phyloP scores from a whole-genome alignment of 2,329 filamentous ascomycete species.

The Teratosphaeria destructans region DNA sequence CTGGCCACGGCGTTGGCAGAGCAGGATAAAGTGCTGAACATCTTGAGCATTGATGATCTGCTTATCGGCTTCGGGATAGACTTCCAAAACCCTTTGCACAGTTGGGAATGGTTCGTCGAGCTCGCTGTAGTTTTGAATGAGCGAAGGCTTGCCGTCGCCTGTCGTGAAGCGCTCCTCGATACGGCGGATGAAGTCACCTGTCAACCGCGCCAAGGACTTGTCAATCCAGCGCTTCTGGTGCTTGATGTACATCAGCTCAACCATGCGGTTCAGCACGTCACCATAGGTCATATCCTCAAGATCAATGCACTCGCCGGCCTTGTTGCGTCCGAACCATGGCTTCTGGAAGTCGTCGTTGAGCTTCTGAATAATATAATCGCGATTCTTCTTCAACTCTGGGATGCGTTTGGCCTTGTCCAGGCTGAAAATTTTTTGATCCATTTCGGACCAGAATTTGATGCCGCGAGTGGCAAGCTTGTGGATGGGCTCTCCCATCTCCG shows the following conservation, averaged over 20 bases:
- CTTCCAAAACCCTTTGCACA: slow-evolving; percentile 66
- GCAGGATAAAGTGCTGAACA: slow-evolving; percentile 88
- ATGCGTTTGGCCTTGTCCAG: slow-evolving; percentile 91
- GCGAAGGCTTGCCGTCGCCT: slow-evolving; percentile 59
- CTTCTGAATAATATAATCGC: slow-evolving; percentile 87
- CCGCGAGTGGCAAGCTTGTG: slow-evolving; percentile 96
- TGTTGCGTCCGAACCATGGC: slow-evolving; percentile 89
- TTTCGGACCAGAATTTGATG: slow-evolving; percentile 94
- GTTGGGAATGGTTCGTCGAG: slow-evolving; percentile 71
- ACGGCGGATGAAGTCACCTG: slow-evolving; percentile 91
- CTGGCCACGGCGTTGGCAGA: slow-evolving; percentile 84
- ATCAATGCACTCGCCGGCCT: slow-evolving; percentile 68
- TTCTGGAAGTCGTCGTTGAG: slow-evolving; percentile 95
- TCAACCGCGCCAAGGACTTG: slow-evolving; percentile 67
- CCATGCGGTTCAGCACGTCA: slow-evolving; percentile 76
- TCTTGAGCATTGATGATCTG: slow-evolving; percentile 98
- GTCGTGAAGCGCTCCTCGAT: slow-evolving; percentile 91
- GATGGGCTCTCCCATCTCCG: slow-evolving; percentile 98
- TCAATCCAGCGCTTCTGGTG: slow-evolving; percentile 91
- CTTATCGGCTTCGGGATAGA: slow-evolving; percentile 75
- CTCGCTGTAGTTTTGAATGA: slow-evolving; percentile 83
- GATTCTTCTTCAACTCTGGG: slow-evolving; percentile 76
- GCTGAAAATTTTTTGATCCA: slow-evolving; percentile 97
- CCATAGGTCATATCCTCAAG: slow-evolving; percentile 93
- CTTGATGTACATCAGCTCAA: slow-evolving; percentile 83